phyloP scores from a whole-genome alignment of 169 alveolate species.

The Plasmodium reichenowi region DNA sequence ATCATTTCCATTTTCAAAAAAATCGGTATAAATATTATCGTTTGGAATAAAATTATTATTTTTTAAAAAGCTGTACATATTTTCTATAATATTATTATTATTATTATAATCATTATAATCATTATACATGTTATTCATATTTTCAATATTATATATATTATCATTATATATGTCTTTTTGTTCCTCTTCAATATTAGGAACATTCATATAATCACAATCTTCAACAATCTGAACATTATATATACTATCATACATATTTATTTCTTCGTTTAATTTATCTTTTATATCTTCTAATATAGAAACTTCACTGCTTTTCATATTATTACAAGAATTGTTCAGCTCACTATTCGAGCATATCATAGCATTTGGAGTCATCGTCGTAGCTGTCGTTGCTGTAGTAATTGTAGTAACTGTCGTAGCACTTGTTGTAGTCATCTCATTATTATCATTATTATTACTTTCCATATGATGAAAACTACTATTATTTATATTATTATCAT shows the following conservation, averaged over 20 bases:
- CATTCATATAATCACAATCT: too few relatives aligned
- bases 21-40: slow-evolving; percentile 64
- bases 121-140: not conserved
- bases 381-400: not conserved
- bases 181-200: not conserved
- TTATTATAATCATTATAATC: not conserved
- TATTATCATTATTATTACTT: slow-evolving; percentile 42
- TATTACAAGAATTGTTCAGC: not conserved
- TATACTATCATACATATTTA: slow-evolving; percentile 13
- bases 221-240: too few relatives aligned
- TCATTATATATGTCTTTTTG: slow-evolving; percentile 3
- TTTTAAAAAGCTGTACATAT: slow-evolving; percentile 41
- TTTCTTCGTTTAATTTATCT: slow-evolving; percentile 51
- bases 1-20: slow-evolving; percentile 74
- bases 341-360: not conserved
- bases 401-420: not conserved
- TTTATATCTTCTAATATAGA: slow-evolving; percentile 24
- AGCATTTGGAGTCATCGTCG: not conserved
- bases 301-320: not conserved
- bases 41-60: slow-evolving; percentile 68
- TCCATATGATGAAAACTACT: slow-evolving; percentile 22
- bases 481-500: slow-evolving; percentile 19
- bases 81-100: slow-evolving; percentile 31
- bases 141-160: too few relatives aligned
- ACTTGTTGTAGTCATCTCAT: slow-evolving; percentile 14